Evolutionary conservation across 2,329 filamentous ascomycete species (phyloP).

Genomic region (Xylaria sp.): DNA sequence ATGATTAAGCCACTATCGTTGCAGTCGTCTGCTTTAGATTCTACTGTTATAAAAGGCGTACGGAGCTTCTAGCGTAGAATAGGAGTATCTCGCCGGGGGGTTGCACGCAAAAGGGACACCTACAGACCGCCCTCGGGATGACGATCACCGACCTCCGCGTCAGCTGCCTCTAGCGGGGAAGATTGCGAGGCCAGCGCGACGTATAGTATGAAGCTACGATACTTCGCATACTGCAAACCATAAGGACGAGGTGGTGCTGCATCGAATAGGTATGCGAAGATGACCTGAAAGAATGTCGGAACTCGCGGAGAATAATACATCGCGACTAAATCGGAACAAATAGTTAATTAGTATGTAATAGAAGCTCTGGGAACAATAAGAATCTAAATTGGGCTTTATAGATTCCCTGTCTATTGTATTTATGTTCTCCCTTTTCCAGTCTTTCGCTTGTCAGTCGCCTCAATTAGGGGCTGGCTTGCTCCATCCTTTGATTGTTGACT

Average conservation of each 20-base stretch:
- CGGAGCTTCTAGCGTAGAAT: no score
- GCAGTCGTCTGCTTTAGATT: not conserved
- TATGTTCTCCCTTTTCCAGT: not conserved
- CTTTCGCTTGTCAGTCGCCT: not conserved
- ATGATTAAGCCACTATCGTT: not conserved
- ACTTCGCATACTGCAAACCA: slow-evolving; percentile 61
- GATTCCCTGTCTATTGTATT: not conserved
- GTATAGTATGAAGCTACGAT: slow-evolving; percentile 54
- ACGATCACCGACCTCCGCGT: not conserved
- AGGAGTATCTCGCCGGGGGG: not conserved
- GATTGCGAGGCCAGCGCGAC: slow-evolving; percentile 52
- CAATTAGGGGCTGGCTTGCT: not conserved
- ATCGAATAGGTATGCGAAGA: slow-evolving; percentile 27
- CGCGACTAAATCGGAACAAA: not conserved
- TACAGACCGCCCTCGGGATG: not conserved
- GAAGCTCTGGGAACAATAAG: not conserved
- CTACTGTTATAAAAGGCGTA: not conserved
- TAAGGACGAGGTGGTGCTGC: slow-evolving; percentile 56
- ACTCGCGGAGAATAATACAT: not conserved
- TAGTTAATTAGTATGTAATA: not conserved
- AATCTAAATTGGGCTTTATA: not conserved
- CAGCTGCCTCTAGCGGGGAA: slow-evolving; percentile 55
- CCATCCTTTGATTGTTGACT: not conserved
- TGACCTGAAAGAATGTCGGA: slow-evolving; percentile 17
- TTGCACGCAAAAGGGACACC: not conserved